Base-by-base conservation (phyloP, 352 stramenopile genomes). In the Phytophthora aleatoria region DNA sequence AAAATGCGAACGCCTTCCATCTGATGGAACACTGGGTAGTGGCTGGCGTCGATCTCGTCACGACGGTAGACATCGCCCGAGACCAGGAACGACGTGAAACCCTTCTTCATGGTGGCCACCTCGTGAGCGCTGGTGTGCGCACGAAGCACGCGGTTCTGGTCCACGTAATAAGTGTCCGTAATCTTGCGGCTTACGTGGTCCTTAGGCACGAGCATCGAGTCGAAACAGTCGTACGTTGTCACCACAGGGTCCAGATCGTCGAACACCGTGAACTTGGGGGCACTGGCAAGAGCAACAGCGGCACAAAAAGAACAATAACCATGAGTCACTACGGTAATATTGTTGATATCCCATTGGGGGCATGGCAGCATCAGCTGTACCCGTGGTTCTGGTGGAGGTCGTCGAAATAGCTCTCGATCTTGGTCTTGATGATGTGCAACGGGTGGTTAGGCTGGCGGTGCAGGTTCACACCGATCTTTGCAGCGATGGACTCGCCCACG, bases 11-110 rank as follows among this genome's bases (percentile, higher is more conserved):
- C 97, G 49, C 96, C 98, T 70, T 99, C 98, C 94, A 99, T 99
- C 67, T 98, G 94, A 76, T 99, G 98, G 83, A 99, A 99, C 10
- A 99, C 95, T 0, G 98, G 98, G 87, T 99, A 99, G 81, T 99
- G 98, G 44, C 86, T 98, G 11, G 88, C 78, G 69, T 99, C 98
- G 70, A 99, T 99, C 77, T 99, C 97, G 77, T 99, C 98, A 12
- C 97, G 86, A 50, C 98, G 94, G 79, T 99, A 99, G 11, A 98
- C 94, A 76, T 99, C 96, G 13, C 96, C 97, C 0, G 90, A 89
- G 43, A 97, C 86, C 6, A 99, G 68, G 71, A 99, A 99, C 57
- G 87, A 81, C 58, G 94, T 89, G 61, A 87, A 67, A 3, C 94
- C 91, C 39, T 93, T 68, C 57, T 92, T 87, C 71, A 99, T 82